Evolutionary conservation across 176 grass and related monocot genomes (phyloP).

Genomic region (Oryza brachyantha): DNA sequence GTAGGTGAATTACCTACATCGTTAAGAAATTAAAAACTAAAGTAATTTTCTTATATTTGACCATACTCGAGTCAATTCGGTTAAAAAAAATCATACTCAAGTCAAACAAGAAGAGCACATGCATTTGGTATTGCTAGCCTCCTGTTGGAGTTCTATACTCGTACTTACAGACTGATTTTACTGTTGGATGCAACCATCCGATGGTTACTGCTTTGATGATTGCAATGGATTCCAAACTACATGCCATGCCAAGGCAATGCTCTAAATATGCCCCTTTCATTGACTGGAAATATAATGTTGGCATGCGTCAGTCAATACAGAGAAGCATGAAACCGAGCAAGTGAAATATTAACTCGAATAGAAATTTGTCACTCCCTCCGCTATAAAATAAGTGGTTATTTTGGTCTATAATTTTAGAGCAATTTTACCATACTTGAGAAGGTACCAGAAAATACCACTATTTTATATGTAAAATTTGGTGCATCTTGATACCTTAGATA

Average conservation of each 20-base stretch:
- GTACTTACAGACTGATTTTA: neutral
- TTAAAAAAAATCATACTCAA: no score
- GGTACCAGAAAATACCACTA: no score
- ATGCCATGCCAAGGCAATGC: neutral
- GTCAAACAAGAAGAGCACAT: neutral
- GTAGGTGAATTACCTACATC: neutral
- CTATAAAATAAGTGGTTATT: no score
- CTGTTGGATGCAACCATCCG: neutral
- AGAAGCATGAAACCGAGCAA: neutral
- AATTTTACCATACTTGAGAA: no score
- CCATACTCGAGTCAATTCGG: no score
- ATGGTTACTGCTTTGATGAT: neutral
- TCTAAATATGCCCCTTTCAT: neutral
- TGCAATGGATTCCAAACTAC: neutral
- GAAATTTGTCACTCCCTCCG: no score
- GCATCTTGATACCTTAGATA: no score
- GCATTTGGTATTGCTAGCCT: neutral
- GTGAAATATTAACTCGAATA: neutral
- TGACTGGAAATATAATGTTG: neutral
- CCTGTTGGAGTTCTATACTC: no score
- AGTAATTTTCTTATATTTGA: neutral
- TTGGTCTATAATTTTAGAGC: no score
- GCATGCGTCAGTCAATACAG: neutral
- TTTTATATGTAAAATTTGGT: no score
- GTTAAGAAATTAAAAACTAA: neutral